Conservation (phyloP, 129 eudicot species). For the Apium graveolens region DNA sequence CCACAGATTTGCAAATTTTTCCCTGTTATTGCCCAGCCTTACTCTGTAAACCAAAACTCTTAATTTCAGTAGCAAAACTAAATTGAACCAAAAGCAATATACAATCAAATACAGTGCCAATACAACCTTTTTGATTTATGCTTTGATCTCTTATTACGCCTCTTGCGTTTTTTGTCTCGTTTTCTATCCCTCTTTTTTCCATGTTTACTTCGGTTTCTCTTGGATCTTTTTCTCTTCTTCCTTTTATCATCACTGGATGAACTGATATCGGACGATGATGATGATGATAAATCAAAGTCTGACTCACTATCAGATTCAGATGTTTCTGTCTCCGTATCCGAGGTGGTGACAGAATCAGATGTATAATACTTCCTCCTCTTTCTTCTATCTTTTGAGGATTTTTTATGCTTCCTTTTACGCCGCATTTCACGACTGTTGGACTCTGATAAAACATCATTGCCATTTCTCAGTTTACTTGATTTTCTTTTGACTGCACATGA, state of each 20-base stretch:
- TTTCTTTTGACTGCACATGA: conserved; percentile 35
- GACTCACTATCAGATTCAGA: conserved; percentile 71
- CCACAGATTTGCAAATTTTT: neutral
- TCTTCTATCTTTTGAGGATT: conserved; percentile 52
- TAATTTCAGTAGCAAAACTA: neutral
- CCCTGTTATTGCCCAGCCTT: neutral
- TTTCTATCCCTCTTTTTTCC: conserved; percentile 53
- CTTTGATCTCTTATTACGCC: conserved; percentile 73
- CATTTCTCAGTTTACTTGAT: conserved; percentile 36
- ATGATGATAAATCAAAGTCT: conserved; percentile 34
- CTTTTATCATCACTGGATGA: conserved; percentile 90
- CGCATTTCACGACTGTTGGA: conserved; percentile 41
- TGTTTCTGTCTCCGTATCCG: conserved; percentile 56
- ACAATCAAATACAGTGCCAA: neutral
- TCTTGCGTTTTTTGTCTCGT: conserved; percentile 67
- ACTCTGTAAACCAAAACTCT: neutral
- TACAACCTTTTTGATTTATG: conserved; percentile 68
- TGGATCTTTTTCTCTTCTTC: conserved; percentile 77
- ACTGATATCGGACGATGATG: conserved; percentile 68
- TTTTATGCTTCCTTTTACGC: conserved; percentile 60
- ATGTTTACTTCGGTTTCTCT: conserved; percentile 60
- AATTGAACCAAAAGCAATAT: neutral
- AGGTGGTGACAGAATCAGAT: conserved; percentile 62
- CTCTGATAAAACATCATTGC: conserved; percentile 51
- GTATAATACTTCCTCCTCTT: conserved; percentile 59